Conservation (phyloP, 371 early-diverging fungal species). For the Mortierella sp. region DNA sequence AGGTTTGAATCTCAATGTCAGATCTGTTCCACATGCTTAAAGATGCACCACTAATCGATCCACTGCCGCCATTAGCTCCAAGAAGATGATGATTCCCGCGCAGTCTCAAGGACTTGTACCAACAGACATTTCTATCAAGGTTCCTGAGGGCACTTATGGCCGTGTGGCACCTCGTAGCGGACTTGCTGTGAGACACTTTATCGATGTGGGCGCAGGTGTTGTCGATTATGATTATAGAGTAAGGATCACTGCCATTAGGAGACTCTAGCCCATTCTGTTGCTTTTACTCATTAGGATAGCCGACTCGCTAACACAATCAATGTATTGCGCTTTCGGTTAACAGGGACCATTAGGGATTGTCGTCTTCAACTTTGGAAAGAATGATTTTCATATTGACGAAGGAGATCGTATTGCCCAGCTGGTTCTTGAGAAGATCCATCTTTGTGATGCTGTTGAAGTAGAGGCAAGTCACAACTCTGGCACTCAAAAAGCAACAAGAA, state of each 20-base stretch:
- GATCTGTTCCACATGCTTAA: background rate
- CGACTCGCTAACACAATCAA: no score
- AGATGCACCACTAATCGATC: background rate
- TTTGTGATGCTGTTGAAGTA: slow-evolving; percentile 84
- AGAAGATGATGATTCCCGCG: slow-evolving; percentile 75
- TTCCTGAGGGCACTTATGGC: slow-evolving; percentile 92
- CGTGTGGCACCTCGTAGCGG: slow-evolving; percentile 96
- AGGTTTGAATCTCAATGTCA: background rate
- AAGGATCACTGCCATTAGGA: slow-evolving; percentile 8
- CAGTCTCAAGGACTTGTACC: slow-evolving; percentile 78
- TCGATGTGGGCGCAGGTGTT: slow-evolving; percentile 97
- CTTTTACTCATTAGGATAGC: no score
- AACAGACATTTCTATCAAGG: slow-evolving; percentile 84
- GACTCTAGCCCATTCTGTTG: no score
- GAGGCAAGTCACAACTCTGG: slow-evolving; percentile 55
- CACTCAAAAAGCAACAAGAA: background rate
- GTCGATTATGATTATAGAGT: slow-evolving; percentile 97
- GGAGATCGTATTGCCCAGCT: slow-evolving; percentile 99
- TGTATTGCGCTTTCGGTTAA: slow-evolving; percentile 19
- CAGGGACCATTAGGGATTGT: slow-evolving; percentile 80
- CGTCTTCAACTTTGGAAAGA: slow-evolving; percentile 90
- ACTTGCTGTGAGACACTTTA: slow-evolving; percentile 90
- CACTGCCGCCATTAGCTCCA: slow-evolving; percentile 59
- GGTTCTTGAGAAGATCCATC: slow-evolving; percentile 87
- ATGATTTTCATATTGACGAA: slow-evolving; percentile 79